phyloP scores from a whole-genome alignment of 768 basidiomycete species.

The Mycena capillaripes region DNA sequence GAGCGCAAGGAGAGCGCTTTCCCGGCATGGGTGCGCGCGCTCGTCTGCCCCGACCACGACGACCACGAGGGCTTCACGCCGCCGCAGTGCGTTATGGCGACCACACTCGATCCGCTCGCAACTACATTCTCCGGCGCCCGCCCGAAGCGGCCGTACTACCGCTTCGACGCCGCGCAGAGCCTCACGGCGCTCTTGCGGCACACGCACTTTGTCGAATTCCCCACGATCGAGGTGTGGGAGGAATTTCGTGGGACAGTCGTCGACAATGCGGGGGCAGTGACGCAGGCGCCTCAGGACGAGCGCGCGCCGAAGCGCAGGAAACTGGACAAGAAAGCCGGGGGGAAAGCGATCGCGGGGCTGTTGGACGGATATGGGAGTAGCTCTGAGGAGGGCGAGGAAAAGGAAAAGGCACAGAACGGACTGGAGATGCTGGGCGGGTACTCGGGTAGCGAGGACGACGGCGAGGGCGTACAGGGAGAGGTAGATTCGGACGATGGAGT shows the following conservation, averaged over 20 bases:
- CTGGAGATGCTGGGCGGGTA: slow-evolving; percentile 59
- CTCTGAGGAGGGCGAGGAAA: slow-evolving; percentile 52
- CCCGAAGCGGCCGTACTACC: slow-evolving; percentile 60
- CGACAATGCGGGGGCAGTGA: slow-evolving; percentile 63
- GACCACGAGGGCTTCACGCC: slow-evolving; percentile 67
- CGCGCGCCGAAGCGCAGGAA: slow-evolving; percentile 68
- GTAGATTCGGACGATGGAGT: slow-evolving; percentile 43
- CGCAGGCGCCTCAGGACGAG: slow-evolving; percentile 45
- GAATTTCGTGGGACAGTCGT: slow-evolving; percentile 76
- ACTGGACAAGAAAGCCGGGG: slow-evolving; percentile 64
- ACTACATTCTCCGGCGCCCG: slow-evolving; percentile 20
- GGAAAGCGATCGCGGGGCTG: slow-evolving; percentile 68
- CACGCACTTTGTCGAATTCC: slow-evolving; percentile 86
- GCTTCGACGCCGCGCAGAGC: slow-evolving; percentile 64
- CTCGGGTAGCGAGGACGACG: slow-evolving; percentile 52
- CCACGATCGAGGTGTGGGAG: slow-evolving; percentile 84
- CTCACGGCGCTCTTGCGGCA: slow-evolving; percentile 65
- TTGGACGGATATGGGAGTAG: slow-evolving; percentile 74
- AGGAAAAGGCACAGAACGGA: slow-evolving; percentile 47
- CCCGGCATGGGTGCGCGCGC: slow-evolving; percentile 69
- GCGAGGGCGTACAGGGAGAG: slow-evolving; percentile 30
- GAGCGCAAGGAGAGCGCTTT: slow-evolving; percentile 60
- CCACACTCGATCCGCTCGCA: slow-evolving; percentile 54
- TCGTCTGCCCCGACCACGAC: slow-evolving; percentile 67
- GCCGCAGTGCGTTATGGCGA: slow-evolving; percentile 74